A percentile compares a stretch with the other conserved stretches of the same genome.
These are phyloP conservation scores for Rubia peregrina DNA, from an alignment of 305 asterid species.

Conservation along the genomic window DNA sequence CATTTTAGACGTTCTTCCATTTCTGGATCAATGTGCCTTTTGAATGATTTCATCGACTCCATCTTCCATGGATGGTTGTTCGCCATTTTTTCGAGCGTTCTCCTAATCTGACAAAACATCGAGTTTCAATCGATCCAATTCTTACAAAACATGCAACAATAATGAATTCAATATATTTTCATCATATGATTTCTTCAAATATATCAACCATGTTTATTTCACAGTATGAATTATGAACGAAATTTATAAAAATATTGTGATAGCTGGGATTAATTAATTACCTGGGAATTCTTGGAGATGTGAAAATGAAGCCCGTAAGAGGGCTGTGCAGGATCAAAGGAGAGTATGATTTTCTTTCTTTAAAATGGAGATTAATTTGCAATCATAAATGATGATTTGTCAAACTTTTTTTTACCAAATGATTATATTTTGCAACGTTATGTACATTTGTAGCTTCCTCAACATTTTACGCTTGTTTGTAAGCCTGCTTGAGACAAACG, in stretches of 20 bases:
- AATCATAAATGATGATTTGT: not conserved
- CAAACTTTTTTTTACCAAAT: not conserved
- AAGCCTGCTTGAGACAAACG: no score
- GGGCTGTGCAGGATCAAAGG: not conserved
- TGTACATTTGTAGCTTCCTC: not conserved
- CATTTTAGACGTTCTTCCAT: constrained; percentile 23
- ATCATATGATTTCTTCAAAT: no score
- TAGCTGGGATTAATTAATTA: constrained; percentile 6
- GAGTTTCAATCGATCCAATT: not conserved
- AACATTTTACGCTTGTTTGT: not conserved
- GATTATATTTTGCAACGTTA: no score
- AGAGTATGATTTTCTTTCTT: not conserved
- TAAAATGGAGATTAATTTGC: not conserved
- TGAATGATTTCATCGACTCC: constrained; percentile 19
- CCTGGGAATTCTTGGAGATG: constrained; percentile 4
- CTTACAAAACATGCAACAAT: not conserved
- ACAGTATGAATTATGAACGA: not conserved
- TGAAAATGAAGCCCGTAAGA: constrained; percentile 5
- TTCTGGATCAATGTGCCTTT: constrained; percentile 22
- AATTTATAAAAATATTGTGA: not conserved
- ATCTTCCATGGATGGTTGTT: constrained; percentile 19
- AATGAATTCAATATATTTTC: not conserved
- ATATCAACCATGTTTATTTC: no score
- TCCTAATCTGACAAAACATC: constrained; percentile 7
- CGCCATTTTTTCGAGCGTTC: constrained; percentile 13